Evolutionary conservation across 352 stramenopile genomes (phyloP), one percentile per base, ranked within the genome.

Genomic region (Plasmopara viticola): DNA sequence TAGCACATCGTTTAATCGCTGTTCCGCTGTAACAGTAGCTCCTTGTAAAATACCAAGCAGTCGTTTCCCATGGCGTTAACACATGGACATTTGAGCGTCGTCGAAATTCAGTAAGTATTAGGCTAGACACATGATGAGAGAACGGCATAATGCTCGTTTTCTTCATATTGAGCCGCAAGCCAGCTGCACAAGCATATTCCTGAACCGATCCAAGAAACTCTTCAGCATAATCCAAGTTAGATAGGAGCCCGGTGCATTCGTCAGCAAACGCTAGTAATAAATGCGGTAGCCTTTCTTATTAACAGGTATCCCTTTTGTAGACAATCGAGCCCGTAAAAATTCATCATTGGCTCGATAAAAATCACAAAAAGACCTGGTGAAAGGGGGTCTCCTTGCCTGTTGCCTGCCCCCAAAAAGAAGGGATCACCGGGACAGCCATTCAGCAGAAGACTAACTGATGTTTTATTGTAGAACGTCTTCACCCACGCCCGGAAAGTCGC

Each of bases 331-430:
- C 4, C 48, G 43, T 52, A 42, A 34, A 58, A 45, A n/a, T 58
- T 63, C 41, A 63, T 9, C 44, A 63, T 53, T 6, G 56, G 56
- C 9, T 63, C 43, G 4, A 63, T 17, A 30, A 58, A 63, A 6
- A 62, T 10, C 1, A 53, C 48, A 33, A 62, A 62, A 0, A 62
- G 43, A 30, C 20, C 48, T 1, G 55, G 48, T 14, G 42, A 53
- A 6, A 62, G 44, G 6, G 48, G 48, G 29, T 58, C 43, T n/a
- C 55, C 55, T 50, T 62, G 44, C 7, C 48, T 14, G 6, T 58
- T 45, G 0, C 43, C 55, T 2, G 31, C 40, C 0, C 43, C 55
- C 25, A 64, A 25, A 1, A 53, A 18, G n/a, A n/a, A n/a, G n/a
- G 18, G 56, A 56, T 45, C 34, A 7, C 51, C 47, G 0, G 45